phyloP scores from a whole-genome alignment of 192 early-diverging fungal species.

The Coemansia sp. region DNA sequence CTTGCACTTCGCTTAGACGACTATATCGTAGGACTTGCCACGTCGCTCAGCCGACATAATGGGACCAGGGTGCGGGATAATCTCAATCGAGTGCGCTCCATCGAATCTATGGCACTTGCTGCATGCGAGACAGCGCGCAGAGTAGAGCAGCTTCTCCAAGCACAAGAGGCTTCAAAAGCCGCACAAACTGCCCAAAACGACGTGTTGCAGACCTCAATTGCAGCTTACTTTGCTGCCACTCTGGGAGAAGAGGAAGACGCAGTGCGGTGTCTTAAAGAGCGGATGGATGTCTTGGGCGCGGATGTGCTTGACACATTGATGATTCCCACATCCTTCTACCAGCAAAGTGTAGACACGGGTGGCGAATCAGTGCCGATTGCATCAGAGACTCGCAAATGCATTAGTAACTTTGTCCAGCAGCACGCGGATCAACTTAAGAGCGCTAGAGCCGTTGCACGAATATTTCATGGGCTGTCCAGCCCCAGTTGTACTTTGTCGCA shows the following conservation, averaged over 20 bases:
- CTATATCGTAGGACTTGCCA: constrained; percentile 25
- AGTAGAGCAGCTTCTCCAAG: background rate
- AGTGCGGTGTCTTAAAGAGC: background rate
- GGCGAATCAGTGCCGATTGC: background rate
- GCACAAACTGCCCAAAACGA: background rate
- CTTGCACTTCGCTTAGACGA: constrained; percentile 26
- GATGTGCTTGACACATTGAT: background rate
- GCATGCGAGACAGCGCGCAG: background rate
- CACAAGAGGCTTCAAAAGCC: background rate
- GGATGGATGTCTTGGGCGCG: background rate
- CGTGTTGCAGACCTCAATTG: constrained; percentile 30
- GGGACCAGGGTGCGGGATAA: constrained; percentile 26
- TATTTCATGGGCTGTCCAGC: constrained; percentile 47
- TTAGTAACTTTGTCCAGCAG: constrained; percentile 33
- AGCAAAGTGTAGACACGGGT: background rate
- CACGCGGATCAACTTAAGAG: constrained; percentile 24
- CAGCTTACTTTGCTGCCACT: constrained; percentile 35
- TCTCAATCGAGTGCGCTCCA: constrained; percentile 15
- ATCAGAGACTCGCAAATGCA: constrained; percentile 5
- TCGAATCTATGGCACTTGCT: constrained; percentile 27
- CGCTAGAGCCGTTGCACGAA: constrained; percentile 39
- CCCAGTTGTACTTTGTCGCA: constrained; percentile 35
- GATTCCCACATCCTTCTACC: background rate
- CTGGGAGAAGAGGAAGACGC: constrained; percentile 5
- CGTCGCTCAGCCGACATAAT: constrained; percentile 22